Base-by-base conservation (phyloP, 345 rosid genomes). In the Sapria himalayana region DNA sequence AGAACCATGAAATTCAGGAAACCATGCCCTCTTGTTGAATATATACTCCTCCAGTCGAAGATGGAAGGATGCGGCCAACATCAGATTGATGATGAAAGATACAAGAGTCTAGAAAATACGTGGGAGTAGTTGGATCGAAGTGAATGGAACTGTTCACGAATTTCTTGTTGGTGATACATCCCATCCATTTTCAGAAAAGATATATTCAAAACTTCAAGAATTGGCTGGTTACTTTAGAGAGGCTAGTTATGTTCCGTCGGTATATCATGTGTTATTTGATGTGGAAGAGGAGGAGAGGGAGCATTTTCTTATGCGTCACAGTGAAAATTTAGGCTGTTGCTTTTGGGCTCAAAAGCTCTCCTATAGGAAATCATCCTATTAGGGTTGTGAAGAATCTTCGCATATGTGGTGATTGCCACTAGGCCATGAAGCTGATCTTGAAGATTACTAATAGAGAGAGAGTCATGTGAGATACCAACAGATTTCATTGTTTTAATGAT, bases 251-350 rank as follows among this genome's bases (percentile, higher is more conserved):
- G 54, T 56, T 37, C 57, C 66, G 5, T 44, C 52, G 33, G 48
- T 54, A 12, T 15, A 23, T 4, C 39, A 42, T 18, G 66, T 68
- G 15, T 43, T 54, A 39, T 65, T 63, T 25, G 70, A 68, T 9
- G 13, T 68, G 22, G 66, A 63, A 6, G 64, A 60, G 13, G 70
- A 63, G 48, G 64, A 67, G 50, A 60, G 63, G 44, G 61, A 58
- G 40, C 43, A 41, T 19, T 51, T 60, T 1, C 60, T 67, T 13
- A 20, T 58, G 39, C 54, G 53, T 65, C 69, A 67, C 36, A 57
- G 73, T 22, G 70, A 63, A 61, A 67, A 63, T 22, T 34, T 67
- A n/a, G 39, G 67, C 73, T 25, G 23, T 63, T 34, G 54, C 70
- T 18, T 63, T 41, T 15, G 69, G 63, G 11, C 53, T 59, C 39